These are phyloP conservation scores for Fusarium camptoceras DNA, from an alignment of 2,329 filamentous ascomycete species.

Conservation along the genomic window DNA sequence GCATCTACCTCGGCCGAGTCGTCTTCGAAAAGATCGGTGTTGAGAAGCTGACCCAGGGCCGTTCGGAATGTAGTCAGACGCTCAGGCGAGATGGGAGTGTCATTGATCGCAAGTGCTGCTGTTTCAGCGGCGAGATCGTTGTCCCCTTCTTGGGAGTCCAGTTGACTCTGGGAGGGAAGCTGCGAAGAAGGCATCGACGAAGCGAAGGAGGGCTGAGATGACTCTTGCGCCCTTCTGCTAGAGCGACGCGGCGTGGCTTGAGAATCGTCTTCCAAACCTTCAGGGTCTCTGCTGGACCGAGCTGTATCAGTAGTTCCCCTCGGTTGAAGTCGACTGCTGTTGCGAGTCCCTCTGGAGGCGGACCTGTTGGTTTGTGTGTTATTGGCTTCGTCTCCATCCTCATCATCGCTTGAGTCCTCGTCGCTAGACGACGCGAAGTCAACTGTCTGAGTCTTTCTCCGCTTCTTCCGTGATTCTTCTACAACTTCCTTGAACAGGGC, in stretches of 20 bases:
- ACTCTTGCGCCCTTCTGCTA: conserved; percentile 54
- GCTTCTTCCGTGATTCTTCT: conserved; percentile 82
- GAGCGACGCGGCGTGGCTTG: conserved; percentile 57
- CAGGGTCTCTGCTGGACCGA: conserved; percentile 50
- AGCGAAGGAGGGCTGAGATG: conserved; percentile 73
- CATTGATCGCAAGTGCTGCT: conserved; percentile 57
- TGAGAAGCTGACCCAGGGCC: conserved; percentile 84
- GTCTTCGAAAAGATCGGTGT: conserved; percentile 84
- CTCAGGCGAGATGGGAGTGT: conserved; percentile 65
- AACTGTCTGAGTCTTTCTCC: conserved; percentile 74
- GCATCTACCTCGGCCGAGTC: conserved; percentile 82
- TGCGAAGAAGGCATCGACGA: conserved; percentile 85
- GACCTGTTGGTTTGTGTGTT: conserved; percentile 49
- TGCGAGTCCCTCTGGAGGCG: conserved; percentile 48
- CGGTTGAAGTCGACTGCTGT: conserved; percentile 39
- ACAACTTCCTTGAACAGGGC: conserved; percentile 97
- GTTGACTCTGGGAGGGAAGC: conserved; percentile 61
- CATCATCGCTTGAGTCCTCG: conserved; percentile 69
- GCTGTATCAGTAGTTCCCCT: conserved; percentile 45
- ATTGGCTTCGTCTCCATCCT: conserved; percentile 66
- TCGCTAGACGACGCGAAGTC: conserved; percentile 70
- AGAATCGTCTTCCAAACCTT: conserved; percentile 56
- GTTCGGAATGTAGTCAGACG: conserved; percentile 82
- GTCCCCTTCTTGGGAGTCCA: conserved; percentile 58
- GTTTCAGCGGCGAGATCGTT: conserved; percentile 56